Base-by-base conservation (phyloP, 75 land plant genomes). In the Sequoia sempervirens region DNA sequence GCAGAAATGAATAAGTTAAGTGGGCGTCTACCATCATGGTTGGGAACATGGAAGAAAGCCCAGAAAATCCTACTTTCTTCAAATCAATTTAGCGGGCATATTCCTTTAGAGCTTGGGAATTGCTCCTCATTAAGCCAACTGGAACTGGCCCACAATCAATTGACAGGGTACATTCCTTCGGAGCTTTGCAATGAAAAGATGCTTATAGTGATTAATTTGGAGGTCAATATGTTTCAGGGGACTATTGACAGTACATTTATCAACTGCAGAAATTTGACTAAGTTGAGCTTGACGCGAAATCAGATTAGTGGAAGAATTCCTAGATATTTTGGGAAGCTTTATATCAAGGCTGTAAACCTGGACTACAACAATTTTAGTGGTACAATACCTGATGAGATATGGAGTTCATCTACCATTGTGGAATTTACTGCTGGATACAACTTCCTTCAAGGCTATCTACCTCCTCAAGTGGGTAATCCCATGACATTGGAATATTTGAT, bases 81-180 rank as follows among this genome's bases (percentile, higher is more conserved):
- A 80, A 93, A 93, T 83, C 38, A n/a, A 2, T 89, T 93, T 82
- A 82, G 34, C 2, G 95, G 95, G 1, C 5, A 80, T 38, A 83
- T 93, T n/a, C 95, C 92, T 26, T 79, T 85, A 52, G 92, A 87
- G 80, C 82, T 17, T 74, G 91, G 38, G 32, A 87, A 73, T 69
- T 90, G 84, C 84, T 45, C 14, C 17, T 14, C 17, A 32, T 34
- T 32, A 81, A 17, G 84, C 90, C 83, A 82, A 82, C 30, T 69
- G 83, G 32, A 82, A 76, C 85, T 91, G 53, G 83, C 81, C 80
- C 23, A 78, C 69, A 93, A 93, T 82, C 73, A 79, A 40, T 88
- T 93, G 47, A 83, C 93, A 18, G 93, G 95, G 9, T 83, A 87
- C 38, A 81, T 93, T 26, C 89, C 92, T 36, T 36, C 86, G 4